Percentiles rank a stretch among this genome's conserved stretches.
These are phyloP conservation scores for Naematelia encephala DNA, from an alignment of 768 basidiomycete genomes.

Conservation along the genomic window DNA sequence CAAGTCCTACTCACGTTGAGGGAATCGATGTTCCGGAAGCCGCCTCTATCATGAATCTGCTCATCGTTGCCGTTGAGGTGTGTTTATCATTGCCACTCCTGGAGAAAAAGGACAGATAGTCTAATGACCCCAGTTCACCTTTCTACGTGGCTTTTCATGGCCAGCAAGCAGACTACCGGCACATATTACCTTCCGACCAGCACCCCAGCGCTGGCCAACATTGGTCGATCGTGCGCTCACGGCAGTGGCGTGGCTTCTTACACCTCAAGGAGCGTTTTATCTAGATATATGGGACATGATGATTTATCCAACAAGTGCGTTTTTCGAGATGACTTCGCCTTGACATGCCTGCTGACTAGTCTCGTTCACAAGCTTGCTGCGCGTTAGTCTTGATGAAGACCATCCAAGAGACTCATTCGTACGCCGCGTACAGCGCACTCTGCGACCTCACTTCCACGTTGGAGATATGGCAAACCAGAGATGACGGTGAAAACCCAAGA, in stretches of 20 bases:
- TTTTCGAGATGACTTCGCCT: background rate
- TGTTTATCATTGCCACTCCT: background rate
- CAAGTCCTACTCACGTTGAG: background rate
- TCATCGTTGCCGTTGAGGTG: slow-evolving; percentile 18
- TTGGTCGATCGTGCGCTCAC: slow-evolving; percentile 14
- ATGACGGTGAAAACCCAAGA: background rate
- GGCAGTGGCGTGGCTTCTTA: slow-evolving; percentile 18
- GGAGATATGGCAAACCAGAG: background rate
- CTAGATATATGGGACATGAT: slow-evolving; percentile 22
- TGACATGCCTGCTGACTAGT: background rate
- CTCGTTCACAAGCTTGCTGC: background rate
- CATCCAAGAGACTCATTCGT: background rate
- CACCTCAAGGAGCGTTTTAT: slow-evolving; percentile 18
- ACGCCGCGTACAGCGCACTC: background rate
- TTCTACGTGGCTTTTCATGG: slow-evolving; percentile 22
- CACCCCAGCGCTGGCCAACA: slow-evolving; percentile 9
- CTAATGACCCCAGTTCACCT: slow-evolving; percentile 18
- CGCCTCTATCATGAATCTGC: slow-evolving; percentile 17
- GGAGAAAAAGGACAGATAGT: background rate
- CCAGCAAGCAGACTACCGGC: slow-evolving; percentile 13
- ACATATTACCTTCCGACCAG: slow-evolving; percentile 21
- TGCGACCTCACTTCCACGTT: background rate
- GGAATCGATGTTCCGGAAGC: slow-evolving; percentile 13
- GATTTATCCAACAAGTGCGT: slow-evolving; percentile 22
- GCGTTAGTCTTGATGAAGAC: background rate